phyloP scores from a whole-genome alignment of 441 rosid genomes.

The Melastoma candidum region DNA sequence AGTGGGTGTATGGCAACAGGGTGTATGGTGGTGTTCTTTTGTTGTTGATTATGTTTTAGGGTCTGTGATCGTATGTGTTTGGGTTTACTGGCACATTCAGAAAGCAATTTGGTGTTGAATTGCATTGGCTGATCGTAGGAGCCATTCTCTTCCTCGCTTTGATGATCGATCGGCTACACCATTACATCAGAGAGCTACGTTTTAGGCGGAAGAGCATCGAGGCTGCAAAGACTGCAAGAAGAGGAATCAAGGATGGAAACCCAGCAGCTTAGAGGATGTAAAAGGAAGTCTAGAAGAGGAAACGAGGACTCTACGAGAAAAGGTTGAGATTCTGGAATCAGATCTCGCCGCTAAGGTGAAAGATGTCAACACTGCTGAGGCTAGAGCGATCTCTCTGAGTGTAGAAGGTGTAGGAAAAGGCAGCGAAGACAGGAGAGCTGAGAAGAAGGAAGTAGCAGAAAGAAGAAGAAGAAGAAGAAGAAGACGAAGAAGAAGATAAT shows the following conservation, averaged over 20 bases:
- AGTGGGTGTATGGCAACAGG: too few species aligned
- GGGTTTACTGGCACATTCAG: background rate
- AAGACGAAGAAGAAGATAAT: too few species aligned
- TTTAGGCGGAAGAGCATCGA: constrained; percentile 61
- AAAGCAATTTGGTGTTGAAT: constrained; percentile 6
- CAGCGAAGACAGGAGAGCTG: too few species aligned
- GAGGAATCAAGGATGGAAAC: constrained; percentile 46
- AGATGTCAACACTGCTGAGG: constrained; percentile 50
- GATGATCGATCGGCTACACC: constrained; percentile 64
- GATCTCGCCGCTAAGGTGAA: constrained; percentile 43
- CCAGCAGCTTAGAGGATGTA: constrained; percentile 33
- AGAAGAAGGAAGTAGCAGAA: too few species aligned
- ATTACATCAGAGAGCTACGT: constrained; percentile 56
- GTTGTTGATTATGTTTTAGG: too few species aligned
- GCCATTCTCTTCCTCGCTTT: constrained; percentile 46
- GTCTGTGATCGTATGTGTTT: background rate
- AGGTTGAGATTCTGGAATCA: constrained; percentile 36
- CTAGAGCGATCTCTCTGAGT: constrained; percentile 60
- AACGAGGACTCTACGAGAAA: constrained; percentile 24
- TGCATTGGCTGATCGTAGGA: constrained; percentile 31
- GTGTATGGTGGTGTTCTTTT: too few species aligned
- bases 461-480: too few species aligned
- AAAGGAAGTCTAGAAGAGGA: constrained; percentile 50
- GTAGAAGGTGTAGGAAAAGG: too few species aligned
- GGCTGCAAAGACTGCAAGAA: constrained; percentile 56